These are phyloP conservation scores for Aspergillus sergii DNA, from an alignment of 2,329 filamentous ascomycete genomes.

Conservation along the genomic window DNA sequence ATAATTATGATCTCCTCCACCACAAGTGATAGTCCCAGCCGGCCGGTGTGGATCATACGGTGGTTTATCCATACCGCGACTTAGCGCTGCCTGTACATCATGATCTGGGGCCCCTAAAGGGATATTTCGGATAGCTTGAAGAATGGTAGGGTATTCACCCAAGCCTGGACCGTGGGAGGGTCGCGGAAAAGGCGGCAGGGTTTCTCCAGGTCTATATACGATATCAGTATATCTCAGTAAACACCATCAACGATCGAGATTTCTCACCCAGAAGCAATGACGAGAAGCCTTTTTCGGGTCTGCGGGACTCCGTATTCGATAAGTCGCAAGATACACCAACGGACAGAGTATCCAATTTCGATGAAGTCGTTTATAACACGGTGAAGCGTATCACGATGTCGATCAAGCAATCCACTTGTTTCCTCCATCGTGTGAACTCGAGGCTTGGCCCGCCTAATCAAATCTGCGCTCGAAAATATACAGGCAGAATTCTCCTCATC, in stretches of 20 bases:
- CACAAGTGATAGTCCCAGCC: conserved; percentile 64
- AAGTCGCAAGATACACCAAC: conserved; percentile 64
- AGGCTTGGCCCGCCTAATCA: conserved; percentile 63
- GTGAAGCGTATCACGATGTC: conserved; percentile 60
- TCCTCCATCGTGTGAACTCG: conserved; percentile 78
- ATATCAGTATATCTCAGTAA: background rate
- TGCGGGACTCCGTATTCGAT: conserved; percentile 56
- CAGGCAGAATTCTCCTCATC: conserved; percentile 70
- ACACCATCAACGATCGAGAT: background rate
- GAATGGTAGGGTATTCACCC: conserved; percentile 44
- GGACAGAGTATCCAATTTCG: conserved; percentile 66
- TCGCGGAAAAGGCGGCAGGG: conserved; percentile 65
- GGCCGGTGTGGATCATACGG: conserved; percentile 55
- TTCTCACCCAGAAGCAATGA: conserved; percentile 57
- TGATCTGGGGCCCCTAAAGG: conserved; percentile 47
- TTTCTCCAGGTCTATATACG: conserved; percentile 66
- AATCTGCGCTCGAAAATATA: conserved; percentile 49
- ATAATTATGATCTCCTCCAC: conserved; percentile 63
- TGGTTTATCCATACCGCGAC: conserved; percentile 20
- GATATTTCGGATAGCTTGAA: conserved; percentile 44
- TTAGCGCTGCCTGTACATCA: conserved; percentile 33
- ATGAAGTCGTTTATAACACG: conserved; percentile 67
- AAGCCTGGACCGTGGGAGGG: conserved; percentile 58
- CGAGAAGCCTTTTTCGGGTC: conserved; percentile 50
- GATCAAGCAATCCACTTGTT: conserved; percentile 65